These are phyloP conservation scores for Pseudogymnoascus pannorum DNA, from an alignment of 2,329 filamentous ascomycete species.

Conservation along the genomic window DNA sequence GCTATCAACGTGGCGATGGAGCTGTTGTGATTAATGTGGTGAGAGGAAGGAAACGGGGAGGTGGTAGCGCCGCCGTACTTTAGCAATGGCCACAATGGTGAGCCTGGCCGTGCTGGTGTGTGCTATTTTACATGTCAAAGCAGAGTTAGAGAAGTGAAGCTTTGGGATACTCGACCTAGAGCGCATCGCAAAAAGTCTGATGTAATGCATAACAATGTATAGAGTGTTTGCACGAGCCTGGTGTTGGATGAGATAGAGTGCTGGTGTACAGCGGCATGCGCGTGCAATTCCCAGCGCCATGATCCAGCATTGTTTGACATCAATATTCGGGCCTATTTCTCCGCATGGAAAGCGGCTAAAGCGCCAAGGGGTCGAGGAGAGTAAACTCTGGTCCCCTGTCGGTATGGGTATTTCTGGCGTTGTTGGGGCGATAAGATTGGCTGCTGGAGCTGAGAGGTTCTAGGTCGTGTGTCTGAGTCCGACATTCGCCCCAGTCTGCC, in stretches of 20 bases:
- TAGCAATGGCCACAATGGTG: neutral
- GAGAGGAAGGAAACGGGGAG: neutral
- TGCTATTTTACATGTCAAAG: neutral
- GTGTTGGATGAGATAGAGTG: neutral
- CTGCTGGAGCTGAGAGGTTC: neutral
- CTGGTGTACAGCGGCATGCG: too few relatives aligned
- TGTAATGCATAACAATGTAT: neutral
- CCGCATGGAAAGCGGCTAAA: neutral
- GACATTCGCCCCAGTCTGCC: neutral
- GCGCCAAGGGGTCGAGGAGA: neutral
- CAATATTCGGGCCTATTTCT: slow-evolving; percentile 6
- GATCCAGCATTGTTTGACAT: neutral
- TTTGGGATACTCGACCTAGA: neutral
- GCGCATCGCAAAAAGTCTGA: neutral
- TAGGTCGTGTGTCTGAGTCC: slow-evolving; percentile 1
- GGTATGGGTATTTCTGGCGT: neutral
- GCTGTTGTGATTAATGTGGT: neutral
- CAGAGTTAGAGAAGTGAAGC: neutral
- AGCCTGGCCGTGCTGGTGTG: neutral
- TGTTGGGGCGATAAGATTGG: neutral
- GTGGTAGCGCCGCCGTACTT: neutral
- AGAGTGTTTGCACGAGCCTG: neutral
- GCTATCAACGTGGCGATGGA: neutral
- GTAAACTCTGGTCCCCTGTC: neutral
- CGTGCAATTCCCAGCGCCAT: neutral